These are phyloP conservation scores for Jackrogersella minutella DNA, from an alignment of 495 filamentous ascomycete genomes.

Conservation along the genomic window DNA sequence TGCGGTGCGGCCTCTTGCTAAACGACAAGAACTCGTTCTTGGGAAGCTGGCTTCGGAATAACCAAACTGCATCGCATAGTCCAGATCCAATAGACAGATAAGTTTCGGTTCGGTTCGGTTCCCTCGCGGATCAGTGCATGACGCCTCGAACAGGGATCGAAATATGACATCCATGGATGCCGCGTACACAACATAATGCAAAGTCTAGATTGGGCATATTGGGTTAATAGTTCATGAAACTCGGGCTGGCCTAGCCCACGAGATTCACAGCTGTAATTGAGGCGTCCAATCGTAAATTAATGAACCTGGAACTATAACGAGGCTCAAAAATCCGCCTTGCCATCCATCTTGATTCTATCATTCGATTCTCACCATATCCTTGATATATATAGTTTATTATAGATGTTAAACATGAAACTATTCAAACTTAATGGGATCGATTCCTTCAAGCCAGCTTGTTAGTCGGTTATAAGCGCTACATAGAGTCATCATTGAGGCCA, in stretches of 20 bases:
- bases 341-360: neutral
- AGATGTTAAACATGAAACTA: slow-evolving; percentile 32
- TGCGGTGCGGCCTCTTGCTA: too few relatives aligned
- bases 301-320: slow-evolving; percentile 31
- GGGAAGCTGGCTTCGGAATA: too few relatives aligned
- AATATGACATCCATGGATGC: slow-evolving; percentile 33
- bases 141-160: slow-evolving; percentile 5
- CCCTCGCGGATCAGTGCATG: slow-evolving; percentile 13
- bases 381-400: neutral
- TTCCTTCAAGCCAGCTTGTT: slow-evolving; percentile 5
- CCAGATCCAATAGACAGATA: slow-evolving; percentile 18
- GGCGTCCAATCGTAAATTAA: slow-evolving; percentile 24
- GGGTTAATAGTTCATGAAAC: slow-evolving; percentile 15
- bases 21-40: too few relatives aligned
- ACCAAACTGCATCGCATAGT: neutral
- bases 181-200: slow-evolving; percentile 6
- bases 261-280: slow-evolving; percentile 9
- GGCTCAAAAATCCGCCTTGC: slow-evolving; percentile 19
- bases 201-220: slow-evolving; percentile 2
- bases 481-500: slow-evolving; percentile 13
- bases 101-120: slow-evolving; percentile 6
- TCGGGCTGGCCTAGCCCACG: slow-evolving; percentile 8
- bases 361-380: neutral
- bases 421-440: neutral
- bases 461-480: slow-evolving; percentile 7